Percentiles rank a stretch among this genome's conserved stretches.
phyloP scores from a whole-genome alignment of 257 asterid species.

The Solanum corneliomulleri region DNA sequence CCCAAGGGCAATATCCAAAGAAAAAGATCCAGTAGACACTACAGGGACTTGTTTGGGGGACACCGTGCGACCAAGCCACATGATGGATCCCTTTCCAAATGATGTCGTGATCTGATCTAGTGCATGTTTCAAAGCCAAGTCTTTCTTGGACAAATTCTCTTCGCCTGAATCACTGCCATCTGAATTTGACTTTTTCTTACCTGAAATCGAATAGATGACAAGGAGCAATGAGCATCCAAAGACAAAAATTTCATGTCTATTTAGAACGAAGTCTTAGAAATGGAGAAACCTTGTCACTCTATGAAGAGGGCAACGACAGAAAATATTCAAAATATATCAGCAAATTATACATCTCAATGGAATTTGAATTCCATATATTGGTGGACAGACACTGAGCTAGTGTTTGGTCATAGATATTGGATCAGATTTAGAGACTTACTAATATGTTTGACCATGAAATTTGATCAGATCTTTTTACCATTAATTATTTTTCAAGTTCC shows the following conservation, averaged over 20 bases:
- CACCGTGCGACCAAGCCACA: constrained; percentile 90
- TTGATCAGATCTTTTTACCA: neutral
- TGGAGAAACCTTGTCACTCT: neutral
- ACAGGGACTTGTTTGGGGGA: constrained; percentile 55
- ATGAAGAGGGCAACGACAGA: neutral
- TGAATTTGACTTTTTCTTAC: constrained; percentile 60
- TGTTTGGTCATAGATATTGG: neutral
- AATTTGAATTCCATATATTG: neutral
- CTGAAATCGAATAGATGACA: constrained; percentile 16
- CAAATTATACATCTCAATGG: neutral
- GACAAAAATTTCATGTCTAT: neutral
- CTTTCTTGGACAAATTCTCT: constrained; percentile 85
- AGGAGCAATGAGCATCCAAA: neutral
- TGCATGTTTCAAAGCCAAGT: constrained; percentile 78
- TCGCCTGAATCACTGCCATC: constrained; percentile 75
- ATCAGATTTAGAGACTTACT: neutral
- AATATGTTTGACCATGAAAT: neutral
- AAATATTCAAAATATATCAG: neutral
- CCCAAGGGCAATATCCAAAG: constrained; percentile 79
- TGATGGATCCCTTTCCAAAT: constrained; percentile 88
- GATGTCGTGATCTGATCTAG: constrained; percentile 73
- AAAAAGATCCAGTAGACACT: constrained; percentile 84
- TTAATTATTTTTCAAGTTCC: neutral
- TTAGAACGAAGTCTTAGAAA: neutral
- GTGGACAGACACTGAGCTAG: neutral